Conservation (phyloP, 345 rosid genomes). For the Eucalyptus microcorys region DNA sequence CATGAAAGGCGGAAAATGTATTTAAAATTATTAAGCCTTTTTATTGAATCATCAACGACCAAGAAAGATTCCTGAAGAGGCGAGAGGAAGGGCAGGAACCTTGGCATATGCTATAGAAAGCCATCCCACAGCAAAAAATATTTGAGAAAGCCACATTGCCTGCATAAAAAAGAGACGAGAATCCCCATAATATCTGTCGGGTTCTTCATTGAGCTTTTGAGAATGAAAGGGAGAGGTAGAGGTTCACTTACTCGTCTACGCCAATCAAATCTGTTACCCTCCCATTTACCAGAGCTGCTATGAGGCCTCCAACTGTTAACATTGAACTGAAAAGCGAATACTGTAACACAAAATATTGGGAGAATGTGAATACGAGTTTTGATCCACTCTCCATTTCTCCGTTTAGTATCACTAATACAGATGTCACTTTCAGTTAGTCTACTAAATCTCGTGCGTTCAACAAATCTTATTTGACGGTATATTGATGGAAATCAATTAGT, state of each 20-base stretch:
- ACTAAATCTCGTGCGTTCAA: neutral
- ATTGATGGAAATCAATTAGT: neutral
- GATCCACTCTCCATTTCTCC: neutral
- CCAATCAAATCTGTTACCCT: conserved; percentile 9
- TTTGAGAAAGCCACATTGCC: conserved; percentile 48
- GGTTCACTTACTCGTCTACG: conserved; percentile 13
- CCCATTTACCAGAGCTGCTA: conserved; percentile 14
- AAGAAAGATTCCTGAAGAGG: neutral
- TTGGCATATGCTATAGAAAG: conserved; percentile 30
- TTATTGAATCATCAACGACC: neutral
- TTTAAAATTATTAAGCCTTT: neutral
- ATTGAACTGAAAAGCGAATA: conserved; percentile 24
- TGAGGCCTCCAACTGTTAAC: conserved; percentile 14
- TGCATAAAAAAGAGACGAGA: neutral
- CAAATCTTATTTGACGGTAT: neutral
- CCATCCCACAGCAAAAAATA: conserved; percentile 37
- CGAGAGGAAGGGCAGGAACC: neutral
- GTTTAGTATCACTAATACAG: neutral
- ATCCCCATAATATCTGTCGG: neutral
- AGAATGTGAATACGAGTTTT: neutral
- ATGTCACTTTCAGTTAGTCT: neutral
- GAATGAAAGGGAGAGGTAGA: neutral
- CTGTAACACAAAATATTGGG: neutral
- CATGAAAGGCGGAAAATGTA: neutral
- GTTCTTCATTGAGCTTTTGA: neutral